A percentile compares a stretch with the other conserved stretches of the same genome.
These are phyloP conservation scores for Fusarium nelsonii DNA, from an alignment of 2,329 filamentous ascomycete species.

Conservation along the genomic window DNA sequence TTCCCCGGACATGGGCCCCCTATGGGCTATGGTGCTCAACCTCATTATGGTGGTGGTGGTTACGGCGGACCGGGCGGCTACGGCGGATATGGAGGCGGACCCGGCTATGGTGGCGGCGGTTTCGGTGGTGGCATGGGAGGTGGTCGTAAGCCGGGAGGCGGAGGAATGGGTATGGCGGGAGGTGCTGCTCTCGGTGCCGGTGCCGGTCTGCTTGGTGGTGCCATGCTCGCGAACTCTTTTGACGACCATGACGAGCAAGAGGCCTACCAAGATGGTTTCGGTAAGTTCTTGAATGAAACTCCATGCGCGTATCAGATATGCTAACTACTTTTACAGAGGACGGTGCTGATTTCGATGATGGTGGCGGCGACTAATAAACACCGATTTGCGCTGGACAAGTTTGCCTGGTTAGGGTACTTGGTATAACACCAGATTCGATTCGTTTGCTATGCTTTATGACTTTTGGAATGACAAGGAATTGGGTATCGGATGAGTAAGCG, in stretches of 20 bases:
- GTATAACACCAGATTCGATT: background rate
- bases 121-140: conserved; percentile 16
- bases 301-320: background rate
- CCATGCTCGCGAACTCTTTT: conserved; percentile 76
- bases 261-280: conserved; percentile 63
- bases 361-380: conserved; percentile 38
- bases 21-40: conserved; percentile 47
- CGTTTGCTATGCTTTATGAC: conserved; percentile 22
- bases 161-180: conserved; percentile 74
- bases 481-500: conserved; percentile 5
- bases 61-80: conserved; percentile 34
- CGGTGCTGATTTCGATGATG: conserved; percentile 48
- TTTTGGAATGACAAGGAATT: conserved; percentile 9
- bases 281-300: conserved; percentile 47
- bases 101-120: conserved; percentile 49
- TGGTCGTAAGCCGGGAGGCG: conserved; percentile 57
- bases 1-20: conserved; percentile 46
- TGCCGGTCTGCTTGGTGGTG: conserved; percentile 83
- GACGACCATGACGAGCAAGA: conserved; percentile 71
- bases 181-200: conserved; percentile 83
- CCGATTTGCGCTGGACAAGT: background rate
- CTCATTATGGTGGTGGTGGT: conserved; percentile 44
- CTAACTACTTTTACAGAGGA: conserved; percentile 49
- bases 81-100: conserved; percentile 52
- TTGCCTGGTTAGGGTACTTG: background rate